phyloP scores from a whole-genome alignment of 2,329 filamentous ascomycete species.

The Phialophora expanda region DNA sequence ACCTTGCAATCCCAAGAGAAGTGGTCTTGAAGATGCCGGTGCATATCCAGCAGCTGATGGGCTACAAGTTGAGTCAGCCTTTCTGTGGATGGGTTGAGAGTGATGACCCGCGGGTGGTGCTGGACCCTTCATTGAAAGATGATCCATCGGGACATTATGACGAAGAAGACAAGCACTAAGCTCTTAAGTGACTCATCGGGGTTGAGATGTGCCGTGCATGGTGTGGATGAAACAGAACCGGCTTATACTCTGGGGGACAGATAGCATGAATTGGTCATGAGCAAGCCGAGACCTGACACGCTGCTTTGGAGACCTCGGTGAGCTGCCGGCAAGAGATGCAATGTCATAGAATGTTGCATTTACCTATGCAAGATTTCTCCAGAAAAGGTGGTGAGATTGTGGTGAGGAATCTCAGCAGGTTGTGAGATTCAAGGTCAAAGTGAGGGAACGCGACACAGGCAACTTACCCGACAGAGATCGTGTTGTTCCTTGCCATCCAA shows the following conservation, averaged over 20 bases:
- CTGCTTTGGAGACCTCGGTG: neutral
- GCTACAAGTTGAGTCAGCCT: conserved; percentile 39
- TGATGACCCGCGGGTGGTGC: conserved; percentile 34
- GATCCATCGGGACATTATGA: conserved; percentile 29
- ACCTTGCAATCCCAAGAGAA: conserved; percentile 37
- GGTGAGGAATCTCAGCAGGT: neutral
- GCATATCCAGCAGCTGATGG: conserved; percentile 38
- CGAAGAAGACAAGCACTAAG: conserved; percentile 20
- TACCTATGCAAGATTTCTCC: neutral
- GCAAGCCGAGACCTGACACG: neutral
- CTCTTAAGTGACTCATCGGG: neutral
- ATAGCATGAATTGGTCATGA: too few species aligned
- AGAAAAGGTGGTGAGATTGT: neutral
- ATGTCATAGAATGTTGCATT: neutral
- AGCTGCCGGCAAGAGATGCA: neutral
- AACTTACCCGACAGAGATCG: neutral
- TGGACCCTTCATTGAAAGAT: conserved; percentile 28
- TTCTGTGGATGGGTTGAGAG: conserved; percentile 36
- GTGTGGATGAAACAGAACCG: too few species aligned
- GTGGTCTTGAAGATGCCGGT: conserved; percentile 34
- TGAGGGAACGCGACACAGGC: neutral
- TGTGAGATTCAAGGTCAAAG: neutral
- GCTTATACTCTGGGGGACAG: neutral
- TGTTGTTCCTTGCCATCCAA: neutral
- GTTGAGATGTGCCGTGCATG: neutral